These are phyloP conservation scores for Nidularia sp. DNA, from an alignment of 768 basidiomycete genomes.

Conservation along the genomic window DNA sequence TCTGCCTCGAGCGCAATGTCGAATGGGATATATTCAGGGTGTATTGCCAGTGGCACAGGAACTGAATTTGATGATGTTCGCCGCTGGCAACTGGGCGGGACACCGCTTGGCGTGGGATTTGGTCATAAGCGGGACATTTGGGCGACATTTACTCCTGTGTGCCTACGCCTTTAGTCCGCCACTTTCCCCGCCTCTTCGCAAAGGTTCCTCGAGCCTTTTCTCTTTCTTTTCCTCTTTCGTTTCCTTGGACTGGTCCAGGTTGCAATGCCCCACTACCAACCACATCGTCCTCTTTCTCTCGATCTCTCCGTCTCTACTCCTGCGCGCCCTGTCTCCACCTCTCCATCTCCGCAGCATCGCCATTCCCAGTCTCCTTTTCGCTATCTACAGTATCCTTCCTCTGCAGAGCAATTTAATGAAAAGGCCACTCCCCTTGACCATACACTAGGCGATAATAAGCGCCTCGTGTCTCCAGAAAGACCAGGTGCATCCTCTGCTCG, in stretches of 20 bases:
- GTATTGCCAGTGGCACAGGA: too few species aligned
- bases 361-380: conserved; percentile 29
- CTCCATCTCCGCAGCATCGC: conserved; percentile 17
- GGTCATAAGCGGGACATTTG: neutral
- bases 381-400: conserved; percentile 19
- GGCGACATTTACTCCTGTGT: neutral
- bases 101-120: neutral
- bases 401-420: conserved; percentile 13
- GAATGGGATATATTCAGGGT: too few species aligned
- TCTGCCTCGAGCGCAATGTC: too few species aligned
- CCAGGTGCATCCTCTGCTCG: neutral
- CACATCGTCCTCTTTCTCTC: conserved; percentile 16
- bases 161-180: conserved; percentile 5
- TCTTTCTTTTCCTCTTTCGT: conserved; percentile 15
- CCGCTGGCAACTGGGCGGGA: too few species aligned
- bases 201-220: too few species aligned
- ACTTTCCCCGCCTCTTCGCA: conserved; percentile 13
- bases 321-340: conserved; percentile 16
- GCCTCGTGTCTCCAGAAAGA: neutral
- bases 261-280: conserved; percentile 17
- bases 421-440: conserved; percentile 21
- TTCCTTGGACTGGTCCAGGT: conserved; percentile 29
- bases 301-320: conserved; percentile 24
- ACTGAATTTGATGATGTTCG: too few species aligned
- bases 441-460: conserved; percentile 6